Evolutionary conservation across 139 green algal species (phyloP), one percentile per base, ranked within the genome.

Genomic region (Micractinium sp.): DNA sequence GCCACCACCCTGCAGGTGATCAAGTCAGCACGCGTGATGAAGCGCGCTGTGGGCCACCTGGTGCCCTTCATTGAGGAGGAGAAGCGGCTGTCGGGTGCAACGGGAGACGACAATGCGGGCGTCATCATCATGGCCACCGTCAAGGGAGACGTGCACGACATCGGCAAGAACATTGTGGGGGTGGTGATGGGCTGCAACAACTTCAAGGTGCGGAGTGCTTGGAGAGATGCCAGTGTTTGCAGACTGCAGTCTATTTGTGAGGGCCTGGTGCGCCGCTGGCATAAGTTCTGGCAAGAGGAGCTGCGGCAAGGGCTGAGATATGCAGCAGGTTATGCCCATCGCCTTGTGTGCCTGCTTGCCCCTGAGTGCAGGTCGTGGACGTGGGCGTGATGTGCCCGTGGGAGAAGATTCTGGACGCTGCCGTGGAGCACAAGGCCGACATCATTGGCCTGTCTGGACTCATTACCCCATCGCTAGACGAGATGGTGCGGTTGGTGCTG

Each of bases 171-270:
- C 95, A 99, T 99, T 76, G 98, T 99, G 67, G 89, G 94, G 7
- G 98, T 99, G 19, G 98, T 99, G 88, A 92, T 99, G 85, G 98
- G 98, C 47, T 99, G 98, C 97, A 99, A 99, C 95, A 99, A 99
- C 94, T 99, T 99, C 96, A 99, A 99, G 95, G 97, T 99, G 33
- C 27, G 38, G 15, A 22, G 0, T 41, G 79, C 31, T 16, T 53
- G 79, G 7, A 41, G n/a, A 9, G 7, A 16, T n/a, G 38, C 19
- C 38, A 19, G 33, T 15, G 29, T 27, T 1, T 74, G 53, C 23
- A 7, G 73, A n/a, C 16, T 41, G n/a, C 14, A 3, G 31, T 4
- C n/a, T 5, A 25, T 71, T 3, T 71, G 63, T 23, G 14, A 25
- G 20, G 13, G 12, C 9, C 20, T 12, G 63, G 63, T 79, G 73